These are phyloP conservation scores for Discostella stelligeroides DNA, from an alignment of 108 stramenopile species.

Conservation along the genomic window DNA sequence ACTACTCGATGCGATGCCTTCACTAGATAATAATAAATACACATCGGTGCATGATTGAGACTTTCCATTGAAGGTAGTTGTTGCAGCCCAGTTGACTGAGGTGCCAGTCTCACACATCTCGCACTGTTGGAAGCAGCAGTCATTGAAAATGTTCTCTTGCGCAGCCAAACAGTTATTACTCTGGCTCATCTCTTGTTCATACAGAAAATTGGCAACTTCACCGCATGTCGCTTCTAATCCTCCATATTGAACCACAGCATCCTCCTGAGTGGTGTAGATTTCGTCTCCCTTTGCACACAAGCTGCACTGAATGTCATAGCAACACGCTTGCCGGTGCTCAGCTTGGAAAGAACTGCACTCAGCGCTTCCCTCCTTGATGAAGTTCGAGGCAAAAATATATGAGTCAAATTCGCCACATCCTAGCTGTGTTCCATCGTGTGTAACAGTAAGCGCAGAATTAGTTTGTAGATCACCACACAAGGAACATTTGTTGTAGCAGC, in stretches of 20 bases:
- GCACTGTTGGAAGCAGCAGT: slow-evolving; percentile 50
- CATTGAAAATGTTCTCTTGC: slow-evolving; percentile 45
- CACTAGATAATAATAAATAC: slow-evolving; percentile 41
- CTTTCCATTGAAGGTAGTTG: slow-evolving; percentile 36
- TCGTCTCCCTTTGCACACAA: slow-evolving; percentile 41
- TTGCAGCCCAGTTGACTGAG: slow-evolving; percentile 44
- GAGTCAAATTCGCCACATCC: slow-evolving; percentile 54
- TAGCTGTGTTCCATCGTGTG: slow-evolving; percentile 34
- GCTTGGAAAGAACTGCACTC: slow-evolving; percentile 40
- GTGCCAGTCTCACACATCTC: slow-evolving; percentile 40
- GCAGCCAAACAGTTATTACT: slow-evolving; percentile 47
- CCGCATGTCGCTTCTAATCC: slow-evolving; percentile 36
- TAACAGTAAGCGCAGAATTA: slow-evolving; percentile 29
- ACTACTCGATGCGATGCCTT: slow-evolving; percentile 25
- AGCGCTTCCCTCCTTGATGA: slow-evolving; percentile 36
- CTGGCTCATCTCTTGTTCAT: slow-evolving; percentile 44
- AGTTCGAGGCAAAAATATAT: slow-evolving; percentile 37
- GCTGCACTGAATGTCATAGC: slow-evolving; percentile 46
- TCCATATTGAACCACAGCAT: slow-evolving; percentile 32
- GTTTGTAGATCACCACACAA: slow-evolving; percentile 40
- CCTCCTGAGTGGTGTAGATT: slow-evolving; percentile 35
- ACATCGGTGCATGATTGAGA: slow-evolving; percentile 51
- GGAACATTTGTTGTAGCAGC: slow-evolving; percentile 48
- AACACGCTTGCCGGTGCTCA: slow-evolving; percentile 40
- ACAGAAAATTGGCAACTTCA: slow-evolving; percentile 42